Evolutionary conservation across 495 filamentous ascomycete species (phyloP).

Genomic region (Penicillium chermesinum): DNA sequence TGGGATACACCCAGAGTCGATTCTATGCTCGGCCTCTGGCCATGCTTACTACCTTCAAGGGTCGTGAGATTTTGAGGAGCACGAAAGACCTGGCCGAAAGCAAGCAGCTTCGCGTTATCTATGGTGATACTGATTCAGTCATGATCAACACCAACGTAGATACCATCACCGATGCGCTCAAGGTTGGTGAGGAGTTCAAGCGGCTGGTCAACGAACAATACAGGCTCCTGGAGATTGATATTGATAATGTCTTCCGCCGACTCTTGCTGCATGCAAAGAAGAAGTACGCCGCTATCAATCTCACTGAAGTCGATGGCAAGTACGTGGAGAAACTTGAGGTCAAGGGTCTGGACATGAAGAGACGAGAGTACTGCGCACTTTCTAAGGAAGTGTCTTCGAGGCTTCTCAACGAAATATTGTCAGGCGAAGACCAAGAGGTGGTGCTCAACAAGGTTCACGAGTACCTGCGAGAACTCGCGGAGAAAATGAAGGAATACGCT

Average conservation of each 20-base stretch:
- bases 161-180: slow-evolving; percentile 83
- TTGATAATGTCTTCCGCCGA: slow-evolving; percentile 94
- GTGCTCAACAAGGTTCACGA: slow-evolving; percentile 89
- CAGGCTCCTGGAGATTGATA: slow-evolving; percentile 88
- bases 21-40: slow-evolving; percentile 95
- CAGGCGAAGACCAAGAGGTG: slow-evolving; percentile 84
- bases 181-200: slow-evolving; percentile 80
- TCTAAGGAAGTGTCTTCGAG: slow-evolving; percentile 85
- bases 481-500: slow-evolving; percentile 72
- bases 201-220: slow-evolving; percentile 83
- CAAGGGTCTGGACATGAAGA: slow-evolving; percentile 96
- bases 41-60: slow-evolving; percentile 94
- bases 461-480: slow-evolving; percentile 74
- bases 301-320: slow-evolving; percentile 84
- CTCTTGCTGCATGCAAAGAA: slow-evolving; percentile 96
- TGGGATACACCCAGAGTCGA: slow-evolving; percentile 91
- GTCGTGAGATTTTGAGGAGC: slow-evolving; percentile 91
- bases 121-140: slow-evolving; percentile 98
- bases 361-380: slow-evolving; percentile 90
- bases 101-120: slow-evolving; percentile 85
- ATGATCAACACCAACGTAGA: slow-evolving; percentile 99
- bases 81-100: slow-evolving; percentile 93
- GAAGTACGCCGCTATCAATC: slow-evolving; percentile 97
- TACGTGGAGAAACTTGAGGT: slow-evolving; percentile 93
- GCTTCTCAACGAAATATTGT: slow-evolving; percentile 85